Evolutionary conservation across 225 moss, liverwort and hornwort genomes (phyloP), one percentile per base, ranked within the genome.

Genomic region (Climacium dendroides): DNA sequence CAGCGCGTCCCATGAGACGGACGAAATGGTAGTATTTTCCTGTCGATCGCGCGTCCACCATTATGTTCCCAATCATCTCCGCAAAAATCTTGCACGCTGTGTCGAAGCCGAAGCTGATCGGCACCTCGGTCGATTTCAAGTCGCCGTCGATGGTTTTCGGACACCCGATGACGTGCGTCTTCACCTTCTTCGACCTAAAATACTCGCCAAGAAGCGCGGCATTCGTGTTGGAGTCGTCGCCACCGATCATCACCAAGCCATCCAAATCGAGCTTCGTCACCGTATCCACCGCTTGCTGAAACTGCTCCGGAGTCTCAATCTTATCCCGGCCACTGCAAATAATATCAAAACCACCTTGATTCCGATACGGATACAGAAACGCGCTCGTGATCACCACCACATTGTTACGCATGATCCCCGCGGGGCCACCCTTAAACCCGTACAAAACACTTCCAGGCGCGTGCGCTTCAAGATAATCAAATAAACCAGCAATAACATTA

Each of bases 21-120:
- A 97, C 97, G 83, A 97, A 97, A 78, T 97, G 97, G 80, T 97
- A 96, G 67, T 97, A 97, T 78, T 97, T 97, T 25, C 97, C 96
- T 7, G 97, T 95, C 23, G 97, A 97, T 20, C 96, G 90, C 8
- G 97, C 97, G 83, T 97, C 97, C 86, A 97, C 96, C 97, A 97
- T 97, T 50, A 97, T 95, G 88, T 97, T 97, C 65, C 97, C 96
- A 58, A 97, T 97, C 97, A 97, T 95, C 91, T 97, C 97, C 19
- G 96, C 85, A 75, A 95, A 97, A 61, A 97, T 96, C 94, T 96
- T 97, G 90, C 97, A 97, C 15, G 97, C 97, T 43, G 97, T 97
- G 88, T 97, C 97, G 67, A 97, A 97, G 43, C 97, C 97, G 84
- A 97, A 97, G 88, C 96, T 96, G 59, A 93, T 97, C 19, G 96